Percentiles rank a stretch among this genome's conserved stretches.
Conservation (phyloP, 257 asterid species). For the Solanum ossicruentum region DNA sequence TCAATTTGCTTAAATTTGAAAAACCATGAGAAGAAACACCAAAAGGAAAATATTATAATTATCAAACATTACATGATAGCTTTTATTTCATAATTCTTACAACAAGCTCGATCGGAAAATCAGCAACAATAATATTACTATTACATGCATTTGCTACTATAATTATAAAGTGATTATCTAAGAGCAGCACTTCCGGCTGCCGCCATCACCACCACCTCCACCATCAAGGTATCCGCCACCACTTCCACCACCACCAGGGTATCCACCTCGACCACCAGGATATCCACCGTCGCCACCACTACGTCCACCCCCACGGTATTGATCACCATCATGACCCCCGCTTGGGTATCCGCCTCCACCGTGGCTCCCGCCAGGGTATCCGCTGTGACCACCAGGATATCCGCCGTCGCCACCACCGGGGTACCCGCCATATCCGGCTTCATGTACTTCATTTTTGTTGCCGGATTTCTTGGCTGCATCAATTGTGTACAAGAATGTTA, state of each 20-base stretch:
- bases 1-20: too few species aligned
- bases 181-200: neutral
- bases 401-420: neutral
- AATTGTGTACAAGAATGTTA: neutral
- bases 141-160: neutral
- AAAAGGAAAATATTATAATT: neutral
- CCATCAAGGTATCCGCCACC: neutral
- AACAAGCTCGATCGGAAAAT: neutral
- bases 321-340: neutral
- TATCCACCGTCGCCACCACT: neutral
- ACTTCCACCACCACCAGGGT: slow-evolving; percentile 1
- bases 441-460: neutral
- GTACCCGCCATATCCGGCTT: neutral
- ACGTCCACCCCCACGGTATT: neutral
- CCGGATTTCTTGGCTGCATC: neutral
- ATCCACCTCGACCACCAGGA: neutral
- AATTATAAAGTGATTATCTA: neutral
- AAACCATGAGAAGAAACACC: neutral
- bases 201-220: neutral
- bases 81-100: neutral
- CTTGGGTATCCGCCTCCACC: neutral
- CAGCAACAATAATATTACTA: neutral
- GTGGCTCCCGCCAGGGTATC: neutral
- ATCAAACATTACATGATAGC: neutral
- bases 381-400: neutral